Evolutionary conservation across 495 filamentous ascomycete genomes (phyloP), one percentile per base, ranked within the genome.

Genomic region (Aspergillus campestris): DNA sequence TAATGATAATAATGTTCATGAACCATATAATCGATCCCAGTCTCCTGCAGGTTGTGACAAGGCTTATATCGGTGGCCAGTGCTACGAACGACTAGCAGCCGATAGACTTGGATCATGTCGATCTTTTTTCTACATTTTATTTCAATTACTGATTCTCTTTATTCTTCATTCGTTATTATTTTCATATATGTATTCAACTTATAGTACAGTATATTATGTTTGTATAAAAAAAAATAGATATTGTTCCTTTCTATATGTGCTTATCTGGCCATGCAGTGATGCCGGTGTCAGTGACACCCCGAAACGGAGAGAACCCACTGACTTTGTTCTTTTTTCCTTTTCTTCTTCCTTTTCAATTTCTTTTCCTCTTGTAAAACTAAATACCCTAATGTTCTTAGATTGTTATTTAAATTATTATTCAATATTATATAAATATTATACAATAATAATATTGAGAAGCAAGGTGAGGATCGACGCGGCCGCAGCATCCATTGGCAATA

Each of bases 81-180:
- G 64, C 62, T 54, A 59, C 39, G 18, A 38, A 36, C 35, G 49
- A 62, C 58, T 68, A 66, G 60, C 60, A 64, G 48, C 59, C 63
- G 64, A 70, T 70, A 67, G 60, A 66, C 57, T 58, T 62, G 64
- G 18, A 24, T 24, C 18, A 69, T 69, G 64, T 65, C 56, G 62
- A 51, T 60, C 52, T 60, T 54, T n/a, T n/a, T n/a, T 49, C 60
- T 57, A 64, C 60, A 70, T 70, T 62, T 56, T 37, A 49, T 47
- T 58, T 40, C 44, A 42, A 34, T 42, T 31, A 37, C 36, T 13
- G 10, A 12, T 42, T 41, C 34, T 32, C 8, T 34, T 42, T 45
- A 40, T 42, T 7, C 12, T 18, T 31, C 34, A 37, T 40, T 45
- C 29, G 31, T 48, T 45, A 15, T 48, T 13, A 12, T 40, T 28